phyloP scores from a whole-genome alignment of 192 early-diverging fungal species.

The Chytriomyces sp. region DNA sequence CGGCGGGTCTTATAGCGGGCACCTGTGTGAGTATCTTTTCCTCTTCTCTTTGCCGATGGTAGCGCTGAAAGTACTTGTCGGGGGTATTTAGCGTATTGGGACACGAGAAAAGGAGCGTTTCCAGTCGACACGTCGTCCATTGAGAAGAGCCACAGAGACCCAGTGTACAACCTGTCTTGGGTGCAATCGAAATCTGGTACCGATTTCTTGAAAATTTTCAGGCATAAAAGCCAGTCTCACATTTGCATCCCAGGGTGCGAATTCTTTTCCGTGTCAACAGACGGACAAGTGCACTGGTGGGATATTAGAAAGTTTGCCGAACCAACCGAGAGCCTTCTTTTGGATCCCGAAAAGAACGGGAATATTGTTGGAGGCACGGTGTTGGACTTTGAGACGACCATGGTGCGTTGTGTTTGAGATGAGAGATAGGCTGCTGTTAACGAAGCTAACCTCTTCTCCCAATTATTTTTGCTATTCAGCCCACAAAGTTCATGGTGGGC shows the following conservation, averaged over 20 bases:
- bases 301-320: conserved; percentile 66
- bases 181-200: conserved; percentile 65
- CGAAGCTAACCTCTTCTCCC: background rate
- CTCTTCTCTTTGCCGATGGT: background rate
- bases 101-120: conserved; percentile 62
- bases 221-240: background rate
- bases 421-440: background rate
- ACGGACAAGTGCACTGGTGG: conserved; percentile 70
- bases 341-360: conserved; percentile 72
- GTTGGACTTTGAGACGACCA: conserved; percentile 67
- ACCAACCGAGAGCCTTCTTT: conserved; percentile 58
- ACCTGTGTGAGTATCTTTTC: conserved; percentile 47
- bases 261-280: conserved; percentile 65
- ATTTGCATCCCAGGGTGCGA: conserved; percentile 52
- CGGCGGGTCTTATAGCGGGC: conserved; percentile 65
- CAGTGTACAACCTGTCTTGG: conserved; percentile 63
- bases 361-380: conserved; percentile 65
- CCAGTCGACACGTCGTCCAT: conserved; percentile 63
- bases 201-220: background rate
- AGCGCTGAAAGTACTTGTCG: background rate
- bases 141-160: conserved; percentile 65
- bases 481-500: conserved; percentile 72
- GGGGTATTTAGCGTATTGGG: conserved; percentile 59
- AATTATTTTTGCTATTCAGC: conserved; percentile 42
- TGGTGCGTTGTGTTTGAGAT: conserved; percentile 46